Conservation (phyloP, 345 rosid genomes). For the Boechera divaricarpa region DNA sequence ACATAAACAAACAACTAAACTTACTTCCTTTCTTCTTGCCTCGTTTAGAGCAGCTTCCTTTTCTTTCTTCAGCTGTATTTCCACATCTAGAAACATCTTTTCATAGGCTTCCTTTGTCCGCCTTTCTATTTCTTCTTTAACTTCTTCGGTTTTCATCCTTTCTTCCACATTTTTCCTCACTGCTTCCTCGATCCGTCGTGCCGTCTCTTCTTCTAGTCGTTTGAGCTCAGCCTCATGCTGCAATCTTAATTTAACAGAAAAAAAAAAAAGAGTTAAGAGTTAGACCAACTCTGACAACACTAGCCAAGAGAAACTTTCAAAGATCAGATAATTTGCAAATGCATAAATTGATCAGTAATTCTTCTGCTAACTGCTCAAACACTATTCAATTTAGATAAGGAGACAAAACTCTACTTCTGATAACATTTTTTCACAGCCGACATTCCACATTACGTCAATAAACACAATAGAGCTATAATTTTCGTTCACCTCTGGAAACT, state of each 20-base stretch:
- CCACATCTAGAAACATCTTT: slow-evolving; percentile 69
- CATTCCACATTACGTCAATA: not conserved
- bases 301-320: slow-evolving; percentile 5
- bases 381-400: not conserved
- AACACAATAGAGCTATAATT: not conserved
- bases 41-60: slow-evolving; percentile 74
- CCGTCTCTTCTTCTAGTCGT: slow-evolving; percentile 77
- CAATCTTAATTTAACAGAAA: slow-evolving; percentile 47
- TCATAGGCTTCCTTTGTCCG: slow-evolving; percentile 66
- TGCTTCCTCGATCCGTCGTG: slow-evolving; percentile 72
- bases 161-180: slow-evolving; percentile 81
- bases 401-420: slow-evolving; percentile 5
- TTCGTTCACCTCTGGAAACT: not conserved
- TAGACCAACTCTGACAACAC: slow-evolving; percentile 3
- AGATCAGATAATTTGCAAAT: not conserved
- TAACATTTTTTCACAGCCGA: not conserved
- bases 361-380: not conserved
- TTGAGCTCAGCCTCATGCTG: slow-evolving; percentile 70
- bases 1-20: slow-evolving; percentile 28
- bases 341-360: not conserved
- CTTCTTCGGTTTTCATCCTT: slow-evolving; percentile 60
- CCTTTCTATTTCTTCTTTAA: slow-evolving; percentile 60
- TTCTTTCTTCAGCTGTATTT: slow-evolving; percentile 62
- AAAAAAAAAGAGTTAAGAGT: slow-evolving; percentile 23
- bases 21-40: slow-evolving; percentile 75